Conservation (phyloP, 371 early-diverging fungal genomes). For the Mycotypha africana region DNA sequence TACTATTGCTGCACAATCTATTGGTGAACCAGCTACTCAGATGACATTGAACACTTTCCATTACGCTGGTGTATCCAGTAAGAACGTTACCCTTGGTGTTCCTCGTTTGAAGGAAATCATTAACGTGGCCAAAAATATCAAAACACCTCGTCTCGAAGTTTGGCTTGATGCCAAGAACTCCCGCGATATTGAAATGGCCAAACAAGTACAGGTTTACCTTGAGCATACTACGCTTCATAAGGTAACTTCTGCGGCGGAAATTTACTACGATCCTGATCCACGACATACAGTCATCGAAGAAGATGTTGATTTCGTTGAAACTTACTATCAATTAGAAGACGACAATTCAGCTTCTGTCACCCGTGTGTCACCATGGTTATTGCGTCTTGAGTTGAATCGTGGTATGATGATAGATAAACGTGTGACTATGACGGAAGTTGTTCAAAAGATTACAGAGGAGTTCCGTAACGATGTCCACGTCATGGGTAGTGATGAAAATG, state of each 20-base stretch:
- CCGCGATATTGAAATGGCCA: conserved; percentile 79
- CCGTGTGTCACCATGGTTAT: conserved; percentile 90
- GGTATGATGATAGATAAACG: conserved; percentile 88
- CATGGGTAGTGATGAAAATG: conserved; percentile 93
- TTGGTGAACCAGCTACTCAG: conserved; percentile 99
- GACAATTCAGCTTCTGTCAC: conserved; percentile 51
- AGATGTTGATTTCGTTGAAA: conserved; percentile 91
- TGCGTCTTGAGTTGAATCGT: conserved; percentile 90
- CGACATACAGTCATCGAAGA: conserved; percentile 82
- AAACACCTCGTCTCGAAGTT: conserved; percentile 93
- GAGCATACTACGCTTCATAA: conserved; percentile 92
- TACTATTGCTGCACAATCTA: conserved; percentile 98
- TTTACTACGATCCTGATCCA: conserved; percentile 97
- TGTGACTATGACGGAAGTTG: conserved; percentile 80
- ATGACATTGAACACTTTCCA: conserved; percentile 99
- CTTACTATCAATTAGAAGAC: conserved; percentile 88
- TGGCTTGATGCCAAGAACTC: conserved; percentile 78
- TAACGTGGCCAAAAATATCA: conserved; percentile 97
- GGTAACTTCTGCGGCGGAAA: conserved; percentile 84
- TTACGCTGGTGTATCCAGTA: conserved; percentile 97
- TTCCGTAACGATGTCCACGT: conserved; percentile 73
- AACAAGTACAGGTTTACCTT: conserved; percentile 85
- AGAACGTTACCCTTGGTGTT: conserved; percentile 98
- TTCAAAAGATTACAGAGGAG: conserved; percentile 67
- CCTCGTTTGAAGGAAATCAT: conserved; percentile 99